A percentile compares a stretch with the other conserved stretches of the same genome.
Evolutionary conservation across 2,329 filamentous ascomycete species (phyloP).

Genomic region (Penicillium aurantiogriseum): DNA sequence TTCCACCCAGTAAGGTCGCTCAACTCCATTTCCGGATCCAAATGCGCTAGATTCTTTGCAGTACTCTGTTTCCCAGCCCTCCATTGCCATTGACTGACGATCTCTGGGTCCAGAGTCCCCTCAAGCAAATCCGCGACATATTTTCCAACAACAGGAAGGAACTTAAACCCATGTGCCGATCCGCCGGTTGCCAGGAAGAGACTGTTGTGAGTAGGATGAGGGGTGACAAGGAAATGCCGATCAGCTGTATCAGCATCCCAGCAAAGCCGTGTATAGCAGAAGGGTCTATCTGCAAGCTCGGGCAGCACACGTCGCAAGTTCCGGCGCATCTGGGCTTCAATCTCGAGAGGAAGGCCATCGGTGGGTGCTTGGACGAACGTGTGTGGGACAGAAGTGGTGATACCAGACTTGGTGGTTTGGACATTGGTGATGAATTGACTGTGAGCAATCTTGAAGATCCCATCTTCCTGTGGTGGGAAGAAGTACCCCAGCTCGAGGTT

Average conservation of each 20-base stretch:
- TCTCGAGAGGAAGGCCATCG: constrained; percentile 13
- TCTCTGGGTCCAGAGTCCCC: constrained; percentile 9
- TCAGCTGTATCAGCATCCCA: constrained; percentile 16
- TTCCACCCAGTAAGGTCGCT: constrained; percentile 22
- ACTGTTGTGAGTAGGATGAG: constrained; percentile 2
- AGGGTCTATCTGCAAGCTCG: constrained; percentile 11
- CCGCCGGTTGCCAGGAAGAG: constrained; percentile 10
- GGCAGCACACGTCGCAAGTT: constrained; percentile 10
- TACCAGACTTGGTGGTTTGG: not conserved
- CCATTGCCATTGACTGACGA: constrained; percentile 13
- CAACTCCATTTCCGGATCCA: constrained; percentile 27
- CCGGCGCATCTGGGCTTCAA: constrained; percentile 10
- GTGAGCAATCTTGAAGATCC: constrained; percentile 11
- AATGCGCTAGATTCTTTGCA: constrained; percentile 23
- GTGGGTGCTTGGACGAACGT: constrained; percentile 5
- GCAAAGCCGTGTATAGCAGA: constrained; percentile 14
- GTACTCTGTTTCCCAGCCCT: constrained; percentile 12
- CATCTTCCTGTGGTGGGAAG: constrained; percentile 14
- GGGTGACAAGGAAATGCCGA: constrained; percentile 12
- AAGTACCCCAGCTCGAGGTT: constrained; percentile 18
- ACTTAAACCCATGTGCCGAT: constrained; percentile 13
- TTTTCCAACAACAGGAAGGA: constrained; percentile 12
- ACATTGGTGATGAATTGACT: constrained; percentile 16
- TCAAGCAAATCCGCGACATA: constrained; percentile 14
- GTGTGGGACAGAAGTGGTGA: constrained; percentile 11